Conservation (phyloP, 1,139 yeast species). For the Blastobotrys malaysiensis region DNA sequence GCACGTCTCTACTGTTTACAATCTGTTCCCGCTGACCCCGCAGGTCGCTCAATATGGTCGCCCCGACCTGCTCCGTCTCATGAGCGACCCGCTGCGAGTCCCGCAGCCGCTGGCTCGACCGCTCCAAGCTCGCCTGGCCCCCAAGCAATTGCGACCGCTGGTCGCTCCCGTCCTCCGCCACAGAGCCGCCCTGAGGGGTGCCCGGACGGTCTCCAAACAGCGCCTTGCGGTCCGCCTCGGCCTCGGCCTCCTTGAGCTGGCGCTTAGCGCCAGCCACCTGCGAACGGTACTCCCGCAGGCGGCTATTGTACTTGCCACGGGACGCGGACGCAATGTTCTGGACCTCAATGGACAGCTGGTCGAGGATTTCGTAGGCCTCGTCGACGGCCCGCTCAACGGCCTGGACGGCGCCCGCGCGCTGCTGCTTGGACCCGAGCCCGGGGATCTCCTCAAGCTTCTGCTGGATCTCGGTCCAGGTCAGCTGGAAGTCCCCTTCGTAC, state of each 20-base stretch:
- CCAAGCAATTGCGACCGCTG: constrained; percentile 79
- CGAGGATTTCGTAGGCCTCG: constrained; percentile 72
- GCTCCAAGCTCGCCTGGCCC: constrained; percentile 75
- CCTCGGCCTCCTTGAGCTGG: constrained; percentile 36
- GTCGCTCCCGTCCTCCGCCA: constrained; percentile 47
- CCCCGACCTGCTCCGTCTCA: constrained; percentile 90
- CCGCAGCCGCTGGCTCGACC: constrained; percentile 74
- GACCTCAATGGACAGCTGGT: constrained; percentile 75
- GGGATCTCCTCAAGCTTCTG: constrained; percentile 58
- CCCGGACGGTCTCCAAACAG: constrained; percentile 55
- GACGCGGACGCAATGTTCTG: constrained; percentile 71
- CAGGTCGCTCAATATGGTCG: constrained; percentile 81
- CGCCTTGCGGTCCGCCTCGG: constrained; percentile 59
- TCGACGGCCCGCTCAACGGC: constrained; percentile 66
- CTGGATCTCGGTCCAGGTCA: constrained; percentile 65
- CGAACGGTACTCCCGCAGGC: constrained; percentile 59
- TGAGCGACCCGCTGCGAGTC: constrained; percentile 88
- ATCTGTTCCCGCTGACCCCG: constrained; percentile 94
- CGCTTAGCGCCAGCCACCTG: constrained; percentile 56
- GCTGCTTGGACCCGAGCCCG: constrained; percentile 34
- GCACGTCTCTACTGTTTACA: constrained; percentile 71
- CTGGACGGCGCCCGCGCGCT: constrained; percentile 28
- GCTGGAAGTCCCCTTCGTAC: constrained; percentile 70
- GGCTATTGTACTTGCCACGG: constrained; percentile 63
- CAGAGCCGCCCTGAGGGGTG: constrained; percentile 18